Evolutionary conservation across 495 filamentous ascomycete genomes (phyloP), one percentile per base, ranked within the genome.

Genomic region (Cudoniella acicularis): DNA sequence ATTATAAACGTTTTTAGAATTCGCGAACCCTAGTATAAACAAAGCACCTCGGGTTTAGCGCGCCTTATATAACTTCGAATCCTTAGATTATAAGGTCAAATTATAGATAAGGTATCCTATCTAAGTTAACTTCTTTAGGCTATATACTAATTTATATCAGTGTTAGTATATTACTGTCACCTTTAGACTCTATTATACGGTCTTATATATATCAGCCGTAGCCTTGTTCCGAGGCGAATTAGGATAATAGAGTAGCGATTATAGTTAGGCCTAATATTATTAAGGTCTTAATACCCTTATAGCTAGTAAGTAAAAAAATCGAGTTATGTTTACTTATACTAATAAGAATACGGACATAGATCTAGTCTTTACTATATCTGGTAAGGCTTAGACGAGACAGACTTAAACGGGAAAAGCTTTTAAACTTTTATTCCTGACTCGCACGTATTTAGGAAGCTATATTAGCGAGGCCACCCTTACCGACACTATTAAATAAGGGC

Each of bases 1-100:
- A 1, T 50, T 50, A 50, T 50, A 50, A 26, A 50, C 2, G n/a
- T 50, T 2, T 50, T 50, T 50, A 1, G 48, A 26, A 50, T 50
- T 50, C 48, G 48, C 48, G 4, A 22, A 50, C 4, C 48, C 48
- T 50, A 50, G 48, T 50, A 50, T 50, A 26, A 50, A 50, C 22
- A 50, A 50, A 50, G 48, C 22, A 25, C 48, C 4, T 1, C 4
- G 22, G 48, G 4, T 50, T 50, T 50, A 17, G 4, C 4, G 3
- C 4, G 4, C 3, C 48, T 50, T 4, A 50, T 50, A 50, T 17
- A 50, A 50, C 9, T 50, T 50, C 4, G 4, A 50, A 50, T 50
- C 4, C 48, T 50, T 50, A 17, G 48, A 50, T 50, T 17, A 50
- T 25, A 25, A 50, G 3, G 48, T 36, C 30, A 36, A 36, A 36